These are phyloP conservation scores for Taphrina deformans DNA, from an alignment of 1,139 yeast genomes.

Conservation along the genomic window DNA sequence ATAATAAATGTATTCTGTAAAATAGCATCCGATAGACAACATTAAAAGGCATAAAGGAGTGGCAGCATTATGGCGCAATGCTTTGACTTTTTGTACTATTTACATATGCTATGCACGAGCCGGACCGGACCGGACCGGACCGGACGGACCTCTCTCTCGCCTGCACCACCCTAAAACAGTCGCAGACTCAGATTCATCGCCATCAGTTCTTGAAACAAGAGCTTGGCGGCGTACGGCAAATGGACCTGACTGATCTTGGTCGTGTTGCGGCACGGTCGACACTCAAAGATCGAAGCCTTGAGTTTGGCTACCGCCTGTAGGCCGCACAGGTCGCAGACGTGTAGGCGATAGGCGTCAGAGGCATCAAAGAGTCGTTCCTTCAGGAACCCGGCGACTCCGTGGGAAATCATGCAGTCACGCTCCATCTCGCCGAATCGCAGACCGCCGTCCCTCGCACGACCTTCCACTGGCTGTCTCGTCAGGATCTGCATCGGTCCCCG, in stretches of 20 bases:
- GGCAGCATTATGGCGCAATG: too few relatives aligned
- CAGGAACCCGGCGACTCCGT: slow-evolving; percentile 97
- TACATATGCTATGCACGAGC: background rate
- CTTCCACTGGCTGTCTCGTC: slow-evolving; percentile 99
- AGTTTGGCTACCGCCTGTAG: slow-evolving; percentile 97
- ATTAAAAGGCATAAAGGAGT: background rate
- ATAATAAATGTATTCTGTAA: too few relatives aligned
- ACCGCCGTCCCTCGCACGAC: slow-evolving; percentile 99
- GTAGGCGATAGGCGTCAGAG: slow-evolving; percentile 97
- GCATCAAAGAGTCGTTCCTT: slow-evolving; percentile 98
- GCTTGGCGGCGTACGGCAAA: slow-evolving; percentile 95
- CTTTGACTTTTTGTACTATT: background rate
- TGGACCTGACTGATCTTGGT: slow-evolving; percentile 91
- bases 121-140: too few relatives aligned
- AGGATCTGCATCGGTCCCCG: slow-evolving; percentile 98
- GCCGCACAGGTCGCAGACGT: slow-evolving; percentile 89
- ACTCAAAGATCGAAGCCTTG: slow-evolving; percentile 95
- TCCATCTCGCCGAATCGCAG: slow-evolving; percentile 99
- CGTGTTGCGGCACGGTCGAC: slow-evolving; percentile 97
- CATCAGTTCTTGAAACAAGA: slow-evolving; percentile 96
- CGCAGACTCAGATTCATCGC: slow-evolving; percentile 76
- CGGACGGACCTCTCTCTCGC: too few relatives aligned
- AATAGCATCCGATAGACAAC: too few relatives aligned
- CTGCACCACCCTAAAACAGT: too few relatives aligned
- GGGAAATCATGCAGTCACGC: slow-evolving; percentile 99